Conservation (phyloP, 2,329 filamentous ascomycete species). For the Colletotrichum costaricense region DNA sequence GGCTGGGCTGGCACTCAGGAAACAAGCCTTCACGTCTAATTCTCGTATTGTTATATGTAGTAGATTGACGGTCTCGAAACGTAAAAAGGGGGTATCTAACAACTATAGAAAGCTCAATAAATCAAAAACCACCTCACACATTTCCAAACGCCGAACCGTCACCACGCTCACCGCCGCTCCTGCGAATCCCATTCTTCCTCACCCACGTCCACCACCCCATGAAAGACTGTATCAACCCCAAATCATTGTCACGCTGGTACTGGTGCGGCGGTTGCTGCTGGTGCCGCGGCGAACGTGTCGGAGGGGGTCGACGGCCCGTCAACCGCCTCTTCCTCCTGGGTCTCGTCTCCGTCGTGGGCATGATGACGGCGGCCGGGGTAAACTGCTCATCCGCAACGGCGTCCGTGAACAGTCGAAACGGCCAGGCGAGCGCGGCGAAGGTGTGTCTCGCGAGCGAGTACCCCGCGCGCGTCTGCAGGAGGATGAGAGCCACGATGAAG, state of each 20-base stretch:
- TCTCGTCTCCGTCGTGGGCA: constrained; percentile 13
- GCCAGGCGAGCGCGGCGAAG: constrained; percentile 10
- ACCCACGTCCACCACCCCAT: constrained; percentile 6
- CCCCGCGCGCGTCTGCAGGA: constrained; percentile 55
- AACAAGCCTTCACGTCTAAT: not conserved
- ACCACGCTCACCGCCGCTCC: not conserved
- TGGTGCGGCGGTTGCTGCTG: not conserved
- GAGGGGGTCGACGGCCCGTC: constrained; percentile 17
- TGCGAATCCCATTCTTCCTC: not conserved
- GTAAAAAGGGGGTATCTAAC: not conserved
- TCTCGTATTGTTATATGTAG: too few species aligned
- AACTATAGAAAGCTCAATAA: not conserved
- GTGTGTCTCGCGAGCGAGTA: constrained; percentile 29
- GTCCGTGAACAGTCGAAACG: not conserved
- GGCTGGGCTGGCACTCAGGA: not conserved
- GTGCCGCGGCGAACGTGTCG: not conserved
- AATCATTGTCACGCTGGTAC: not conserved
- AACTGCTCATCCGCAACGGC: not conserved
- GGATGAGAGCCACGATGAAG: constrained; percentile 59
- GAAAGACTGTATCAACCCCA: not conserved
- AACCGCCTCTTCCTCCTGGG: constrained; percentile 34
- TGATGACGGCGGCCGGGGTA: not conserved
- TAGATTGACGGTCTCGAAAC: too few species aligned
- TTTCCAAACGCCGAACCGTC: not conserved
- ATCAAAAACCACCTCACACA: not conserved